phyloP scores from a whole-genome alignment of 176 grass and related monocot genomes.

The Oryza meyeriana region DNA sequence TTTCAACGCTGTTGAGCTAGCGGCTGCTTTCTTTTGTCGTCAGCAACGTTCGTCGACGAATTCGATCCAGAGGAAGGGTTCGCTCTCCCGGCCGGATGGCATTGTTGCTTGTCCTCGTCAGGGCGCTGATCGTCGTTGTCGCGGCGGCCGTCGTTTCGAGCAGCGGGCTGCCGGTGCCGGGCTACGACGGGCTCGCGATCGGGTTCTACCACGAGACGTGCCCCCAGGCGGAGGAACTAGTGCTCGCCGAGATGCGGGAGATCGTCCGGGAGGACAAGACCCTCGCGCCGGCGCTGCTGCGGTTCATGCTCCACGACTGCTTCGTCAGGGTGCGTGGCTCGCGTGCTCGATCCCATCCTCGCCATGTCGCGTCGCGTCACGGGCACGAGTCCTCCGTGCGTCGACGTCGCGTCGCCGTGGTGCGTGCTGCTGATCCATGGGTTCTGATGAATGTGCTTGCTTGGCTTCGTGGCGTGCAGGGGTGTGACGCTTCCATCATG shows the following conservation, averaged over 20 bases:
- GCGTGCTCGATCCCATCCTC: neutral
- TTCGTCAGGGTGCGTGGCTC: conserved; percentile 42
- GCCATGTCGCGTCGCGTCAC: neutral
- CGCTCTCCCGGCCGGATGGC: conserved; percentile 19
- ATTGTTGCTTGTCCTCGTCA: conserved; percentile 17
- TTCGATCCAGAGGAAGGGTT: neutral
- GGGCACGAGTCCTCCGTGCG: neutral
- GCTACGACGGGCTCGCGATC: conserved; percentile 19
- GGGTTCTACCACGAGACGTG: conserved; percentile 52
- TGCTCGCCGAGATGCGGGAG: conserved; percentile 42
- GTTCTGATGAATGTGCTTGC: neutral
- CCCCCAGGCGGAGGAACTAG: conserved; percentile 47
- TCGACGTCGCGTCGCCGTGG: neutral
- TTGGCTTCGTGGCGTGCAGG: conserved; percentile 2
- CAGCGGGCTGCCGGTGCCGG: neutral
- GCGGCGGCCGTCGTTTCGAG: neutral
- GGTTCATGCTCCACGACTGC: conserved; percentile 63
- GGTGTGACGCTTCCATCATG: conserved; percentile 58
- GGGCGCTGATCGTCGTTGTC: neutral
- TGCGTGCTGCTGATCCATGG: neutral
- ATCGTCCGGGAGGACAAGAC: conserved; percentile 25
- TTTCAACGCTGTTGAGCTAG: conserved; percentile 21
- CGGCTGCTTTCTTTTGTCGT: neutral
- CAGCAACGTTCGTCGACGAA: conserved; percentile 20
- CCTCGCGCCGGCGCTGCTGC: conserved; percentile 50